Evolutionary conservation across 331 rosid species (phyloP).

Genomic region (Cucumis variabilis): DNA sequence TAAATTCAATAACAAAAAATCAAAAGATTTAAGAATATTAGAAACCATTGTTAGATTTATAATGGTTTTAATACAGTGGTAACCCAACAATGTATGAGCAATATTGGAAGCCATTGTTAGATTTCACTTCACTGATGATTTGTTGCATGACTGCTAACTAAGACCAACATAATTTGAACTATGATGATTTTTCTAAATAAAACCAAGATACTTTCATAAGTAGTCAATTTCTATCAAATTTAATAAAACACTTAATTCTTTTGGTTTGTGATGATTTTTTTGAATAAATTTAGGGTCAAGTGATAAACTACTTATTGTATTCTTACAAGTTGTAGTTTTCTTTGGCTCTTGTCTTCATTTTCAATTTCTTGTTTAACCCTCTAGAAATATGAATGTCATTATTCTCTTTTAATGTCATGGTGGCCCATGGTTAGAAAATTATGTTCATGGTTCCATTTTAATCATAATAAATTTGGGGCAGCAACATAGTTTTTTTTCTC

Average conservation of each 20-base stretch:
- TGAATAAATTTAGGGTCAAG: neutral
- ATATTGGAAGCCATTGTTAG: too few species aligned
- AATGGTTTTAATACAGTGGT: too few species aligned
- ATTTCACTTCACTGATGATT: too few species aligned
- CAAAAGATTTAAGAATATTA: too few species aligned
- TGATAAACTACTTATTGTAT: neutral
- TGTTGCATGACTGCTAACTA: too few species aligned
- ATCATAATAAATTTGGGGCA: conserved; percentile 5
- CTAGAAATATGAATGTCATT: neutral
- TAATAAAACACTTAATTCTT: neutral
- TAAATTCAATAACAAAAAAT: too few species aligned
- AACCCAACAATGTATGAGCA: too few species aligned
- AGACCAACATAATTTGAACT: too few species aligned
- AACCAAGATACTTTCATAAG: too few species aligned
- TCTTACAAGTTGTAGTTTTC: neutral
- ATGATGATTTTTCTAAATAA: too few species aligned
- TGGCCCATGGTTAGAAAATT: conserved; percentile 8
- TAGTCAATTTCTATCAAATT: neutral
- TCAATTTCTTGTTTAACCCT: conserved; percentile 14
- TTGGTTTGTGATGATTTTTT: too few species aligned
- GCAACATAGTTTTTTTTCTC: conserved; percentile 24
- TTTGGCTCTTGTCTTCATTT: neutral
- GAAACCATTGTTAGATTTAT: too few species aligned
- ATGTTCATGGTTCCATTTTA: conserved; percentile 17
- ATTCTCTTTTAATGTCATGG: neutral